These are phyloP conservation scores for Stenocarpella maydis DNA, from an alignment of 2,329 filamentous ascomycete genomes.

Conservation along the genomic window DNA sequence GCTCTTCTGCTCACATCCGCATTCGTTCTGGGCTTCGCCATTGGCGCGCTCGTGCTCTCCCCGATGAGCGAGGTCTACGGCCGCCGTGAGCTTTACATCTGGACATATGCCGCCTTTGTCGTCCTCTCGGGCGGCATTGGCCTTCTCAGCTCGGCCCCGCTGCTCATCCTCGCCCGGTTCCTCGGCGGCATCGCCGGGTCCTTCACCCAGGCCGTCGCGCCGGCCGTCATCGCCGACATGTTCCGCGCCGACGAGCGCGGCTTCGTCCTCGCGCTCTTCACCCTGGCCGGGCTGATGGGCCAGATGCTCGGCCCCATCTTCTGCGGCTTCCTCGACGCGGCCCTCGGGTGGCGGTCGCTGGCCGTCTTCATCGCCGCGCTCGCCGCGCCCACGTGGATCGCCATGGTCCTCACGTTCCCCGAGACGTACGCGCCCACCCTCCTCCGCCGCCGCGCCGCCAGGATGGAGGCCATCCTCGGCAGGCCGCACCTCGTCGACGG, in stretches of 20 bases:
- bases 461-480: conserved; percentile 57
- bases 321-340: conserved; percentile 37
- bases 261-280: conserved; percentile 69
- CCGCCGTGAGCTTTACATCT: conserved; percentile 64
- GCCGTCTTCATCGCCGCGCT: conserved; percentile 36
- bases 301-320: conserved; percentile 38
- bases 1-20: conserved; percentile 46
- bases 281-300: conserved; percentile 44
- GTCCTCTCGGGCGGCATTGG: conserved; percentile 69
- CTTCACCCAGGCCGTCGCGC: conserved; percentile 68
- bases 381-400: conserved; percentile 53
- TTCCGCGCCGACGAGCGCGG: conserved; percentile 62
- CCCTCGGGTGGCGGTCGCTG: conserved; percentile 37
- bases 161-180: conserved; percentile 69
- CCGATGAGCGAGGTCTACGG: conserved; percentile 62
- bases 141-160: conserved; percentile 63
- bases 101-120: conserved; percentile 63
- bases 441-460: conserved; percentile 60
- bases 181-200: conserved; percentile 70
- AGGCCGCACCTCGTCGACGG: conserved; percentile 35
- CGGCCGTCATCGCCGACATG: conserved; percentile 69
- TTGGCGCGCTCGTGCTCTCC: conserved; percentile 36
- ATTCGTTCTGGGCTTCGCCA: conserved; percentile 39
- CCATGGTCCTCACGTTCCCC: conserved; percentile 59
- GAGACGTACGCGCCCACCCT: conserved; percentile 70